Base-by-base conservation (phyloP, 208 protist species). In the Trypanosoma mega region DNA sequence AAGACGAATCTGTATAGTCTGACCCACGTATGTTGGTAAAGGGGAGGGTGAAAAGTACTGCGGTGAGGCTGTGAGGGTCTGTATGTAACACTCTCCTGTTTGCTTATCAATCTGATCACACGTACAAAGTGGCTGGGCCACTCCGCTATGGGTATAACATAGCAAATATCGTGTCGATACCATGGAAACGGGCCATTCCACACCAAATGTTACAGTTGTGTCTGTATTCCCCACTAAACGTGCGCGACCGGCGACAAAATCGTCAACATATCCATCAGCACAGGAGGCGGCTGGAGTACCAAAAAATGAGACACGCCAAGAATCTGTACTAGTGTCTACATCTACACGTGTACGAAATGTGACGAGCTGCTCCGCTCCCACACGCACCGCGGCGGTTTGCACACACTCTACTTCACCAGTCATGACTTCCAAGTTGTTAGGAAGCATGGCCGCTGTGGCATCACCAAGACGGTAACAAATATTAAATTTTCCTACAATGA, bases 141-240 rank as follows among this genome's bases (percentile, higher is more conserved):
- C 48, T 20, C 63, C 68, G 43, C 78, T 69, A 63, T 93, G 86
- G 30, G 52, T 63, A 72, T 88, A 96, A 66, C 90, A 96, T 56
- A 96, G 75, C 8, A 71, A 81, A 78, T 94, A 94, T n/a, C 44
- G 27, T 33, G 46, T 27, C n/a, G 74, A 51, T 33, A 75, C 78
- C 23, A 94, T 64, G 26, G 73, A 69, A 8, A 92, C 72, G 3
- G 90, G 90, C 90, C 90, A 96, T 66, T 91, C 62, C 18, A 96
- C 52, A 45, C 43, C 53, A 70, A 92, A 96, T 7, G 68, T 75
- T 26, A 87, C 87, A 16, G 51, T 66, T n/a, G 87, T 90, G 30
- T 46, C 20, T 24, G 58, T 90, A 6, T 24, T 41, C 2, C 4
- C 11, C 33, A 63, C 24, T 44, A 78, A 60, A 41, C 49, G 52